Evolutionary conservation across 345 rosid genomes (phyloP).

Genomic region (Lepidium sativum): DNA sequence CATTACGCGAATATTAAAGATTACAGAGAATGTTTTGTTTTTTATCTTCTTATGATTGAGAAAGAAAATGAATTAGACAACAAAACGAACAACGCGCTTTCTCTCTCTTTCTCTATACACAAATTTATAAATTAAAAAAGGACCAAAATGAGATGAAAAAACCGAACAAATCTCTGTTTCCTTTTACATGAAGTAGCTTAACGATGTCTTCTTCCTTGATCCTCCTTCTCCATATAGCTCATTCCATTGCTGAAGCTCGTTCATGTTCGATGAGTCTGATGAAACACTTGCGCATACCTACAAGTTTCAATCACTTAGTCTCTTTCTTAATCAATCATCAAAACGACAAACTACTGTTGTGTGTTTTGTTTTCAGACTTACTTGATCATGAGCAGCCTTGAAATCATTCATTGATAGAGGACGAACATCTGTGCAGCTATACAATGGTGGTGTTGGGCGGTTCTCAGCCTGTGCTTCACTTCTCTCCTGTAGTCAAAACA

Average conservation of each 20-base stretch:
- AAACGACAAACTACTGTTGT: background rate
- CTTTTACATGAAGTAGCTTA: slow-evolving; percentile 92
- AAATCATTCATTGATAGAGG: slow-evolving; percentile 76
- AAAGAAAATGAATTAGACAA: slow-evolving; percentile 27
- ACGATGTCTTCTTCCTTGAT: slow-evolving; percentile 76
- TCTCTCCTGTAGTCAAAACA: slow-evolving; percentile 52
- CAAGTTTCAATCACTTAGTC: background rate
- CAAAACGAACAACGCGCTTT: slow-evolving; percentile 8
- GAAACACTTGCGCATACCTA: slow-evolving; percentile 98
- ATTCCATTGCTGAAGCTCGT: slow-evolving; percentile 92
- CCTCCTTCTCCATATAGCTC: slow-evolving; percentile 98
- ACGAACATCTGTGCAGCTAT: slow-evolving; percentile 69
- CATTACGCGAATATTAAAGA: slow-evolving; percentile 8
- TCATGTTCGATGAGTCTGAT: slow-evolving; percentile 91
- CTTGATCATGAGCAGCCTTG: slow-evolving; percentile 92
- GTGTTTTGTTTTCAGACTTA: background rate
- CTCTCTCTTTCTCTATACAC: slow-evolving; percentile 22
- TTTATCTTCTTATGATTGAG: slow-evolving; percentile 9
- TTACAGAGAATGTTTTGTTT: slow-evolving; percentile 28
- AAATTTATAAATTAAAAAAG: slow-evolving; percentile 16
- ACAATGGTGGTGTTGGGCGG: slow-evolving; percentile 56
- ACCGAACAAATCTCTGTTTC: slow-evolving; percentile 6
- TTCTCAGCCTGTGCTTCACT: slow-evolving; percentile 52
- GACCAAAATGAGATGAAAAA: slow-evolving; percentile 20
- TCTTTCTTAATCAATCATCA: background rate